Evolutionary conservation across 2,329 filamentous ascomycete genomes (phyloP), one percentile per base, ranked within the genome.

Genomic region (Ceratocystis cacaofunesta): DNA sequence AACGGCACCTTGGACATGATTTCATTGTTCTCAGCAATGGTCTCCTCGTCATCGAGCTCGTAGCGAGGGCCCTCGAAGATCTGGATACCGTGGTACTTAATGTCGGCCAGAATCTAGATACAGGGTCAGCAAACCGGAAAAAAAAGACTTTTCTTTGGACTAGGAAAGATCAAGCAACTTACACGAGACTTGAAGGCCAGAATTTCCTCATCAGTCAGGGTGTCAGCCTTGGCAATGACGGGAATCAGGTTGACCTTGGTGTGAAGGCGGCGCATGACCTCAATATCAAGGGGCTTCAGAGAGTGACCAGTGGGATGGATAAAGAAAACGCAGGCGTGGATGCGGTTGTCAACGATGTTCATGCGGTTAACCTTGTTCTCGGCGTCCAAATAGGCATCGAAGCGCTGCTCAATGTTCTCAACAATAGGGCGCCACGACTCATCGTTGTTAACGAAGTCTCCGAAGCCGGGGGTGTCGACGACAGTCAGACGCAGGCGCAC

Each of bases 341-440:
- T 95, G 72, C 94, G 89, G 83, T 97, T 99, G 80, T 99, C 94
- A 69, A 99, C 88, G 76, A 97, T 97, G 84, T 99, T 99, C 87
- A 96, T 96, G 73, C 94, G 90, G 83, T 99, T 99, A 76, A 99
- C 91, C 85, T 97, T 99, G 86, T 99, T 99, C 84, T 99, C 94
- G 58, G 94, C 92, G 78, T 99, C 94, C 68, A 99, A 83, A 78
- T 97, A 99, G 64, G 94, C 92, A 78, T 99, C 94, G 74, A 94
- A 99, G 71, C 94, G 89, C 83, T 96, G 91, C 82, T 99, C 94
- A 73, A 99, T 97, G 82, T 97, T 97, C 82, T 99, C 94, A 72
- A 96, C 88, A 78, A 99, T 99, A 66, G 94, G 94, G 74, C 94
- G 86, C 94, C 94, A 99, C 32, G 94, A 99, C 78, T 97, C 94